These are phyloP conservation scores for Gamsiella multidivaricata DNA, from an alignment of 192 early-diverging fungal genomes.

Conservation along the genomic window DNA sequence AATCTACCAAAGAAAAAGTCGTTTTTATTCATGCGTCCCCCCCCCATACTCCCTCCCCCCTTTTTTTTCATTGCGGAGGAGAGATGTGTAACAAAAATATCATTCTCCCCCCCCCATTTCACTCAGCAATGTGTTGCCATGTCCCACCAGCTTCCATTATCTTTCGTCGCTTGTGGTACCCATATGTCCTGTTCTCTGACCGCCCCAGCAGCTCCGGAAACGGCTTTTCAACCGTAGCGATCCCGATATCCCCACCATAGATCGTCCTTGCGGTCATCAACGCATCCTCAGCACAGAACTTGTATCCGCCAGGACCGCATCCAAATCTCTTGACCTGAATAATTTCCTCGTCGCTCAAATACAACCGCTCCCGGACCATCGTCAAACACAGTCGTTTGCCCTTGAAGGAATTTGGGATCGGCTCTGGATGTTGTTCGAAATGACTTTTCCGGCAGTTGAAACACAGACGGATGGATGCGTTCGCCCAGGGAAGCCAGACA, in stretches of 20 bases:
- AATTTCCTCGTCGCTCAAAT: not conserved
- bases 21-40: too few species aligned
- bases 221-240: not conserved
- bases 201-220: not conserved
- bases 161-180: not conserved
- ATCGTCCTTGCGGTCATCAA: not conserved
- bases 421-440: not conserved
- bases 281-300: constrained; percentile 1
- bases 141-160: not conserved
- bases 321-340: not conserved
- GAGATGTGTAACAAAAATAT: too few species aligned
- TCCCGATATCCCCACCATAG: constrained; percentile 1
- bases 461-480: not conserved
- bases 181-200: not conserved
- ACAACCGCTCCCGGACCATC: not conserved
- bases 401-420: not conserved
- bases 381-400: not conserved
- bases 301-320: not conserved
- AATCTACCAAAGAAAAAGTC: too few species aligned
- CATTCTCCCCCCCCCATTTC: not conserved
- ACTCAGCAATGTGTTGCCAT: not conserved
- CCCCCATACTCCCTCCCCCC: too few species aligned
- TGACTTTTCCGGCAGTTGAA: not conserved
- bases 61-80: too few species aligned
- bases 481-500: not conserved